phyloP scores from a whole-genome alignment of 2,329 filamentous ascomycete species.

The Fusarium redolens region DNA sequence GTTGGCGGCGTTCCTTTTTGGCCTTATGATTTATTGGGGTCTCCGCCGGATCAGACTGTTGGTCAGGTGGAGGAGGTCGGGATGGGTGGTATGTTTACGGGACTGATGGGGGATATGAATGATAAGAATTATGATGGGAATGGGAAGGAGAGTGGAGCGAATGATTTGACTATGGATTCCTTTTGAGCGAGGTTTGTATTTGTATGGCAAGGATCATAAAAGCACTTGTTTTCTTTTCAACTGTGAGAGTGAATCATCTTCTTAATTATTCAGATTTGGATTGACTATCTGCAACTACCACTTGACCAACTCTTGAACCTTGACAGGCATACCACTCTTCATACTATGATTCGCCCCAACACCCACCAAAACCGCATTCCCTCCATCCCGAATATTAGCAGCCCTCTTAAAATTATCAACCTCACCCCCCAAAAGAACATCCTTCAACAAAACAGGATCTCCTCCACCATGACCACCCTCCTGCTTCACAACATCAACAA shows the following conservation, averaged over 20 bases:
- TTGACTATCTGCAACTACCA: conserved; percentile 13
- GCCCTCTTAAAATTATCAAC: conserved; percentile 63
- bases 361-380: conserved; percentile 68
- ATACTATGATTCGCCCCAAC: conserved; percentile 70
- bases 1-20: not conserved
- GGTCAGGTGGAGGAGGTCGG: not conserved
- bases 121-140: not conserved
- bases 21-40: conserved; percentile 2
- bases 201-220: not conserved
- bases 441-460: conserved; percentile 63
- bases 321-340: conserved; percentile 37
- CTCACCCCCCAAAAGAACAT: conserved; percentile 65
- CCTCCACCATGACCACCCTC: conserved; percentile 70
- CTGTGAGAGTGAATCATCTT: too few species aligned
- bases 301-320: conserved; percentile 36
- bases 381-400: conserved; percentile 68
- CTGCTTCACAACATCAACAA: conserved; percentile 64
- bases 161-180: not conserved
- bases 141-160: fast-evolving
- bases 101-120: not conserved
- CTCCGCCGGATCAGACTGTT: not conserved
- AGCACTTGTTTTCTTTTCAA: not conserved
- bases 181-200: not conserved
- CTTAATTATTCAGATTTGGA: not conserved
- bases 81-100: not conserved